Conservation (phyloP, 1,284 basidiomycete species). For the Xerocomus amazonicus region DNA sequence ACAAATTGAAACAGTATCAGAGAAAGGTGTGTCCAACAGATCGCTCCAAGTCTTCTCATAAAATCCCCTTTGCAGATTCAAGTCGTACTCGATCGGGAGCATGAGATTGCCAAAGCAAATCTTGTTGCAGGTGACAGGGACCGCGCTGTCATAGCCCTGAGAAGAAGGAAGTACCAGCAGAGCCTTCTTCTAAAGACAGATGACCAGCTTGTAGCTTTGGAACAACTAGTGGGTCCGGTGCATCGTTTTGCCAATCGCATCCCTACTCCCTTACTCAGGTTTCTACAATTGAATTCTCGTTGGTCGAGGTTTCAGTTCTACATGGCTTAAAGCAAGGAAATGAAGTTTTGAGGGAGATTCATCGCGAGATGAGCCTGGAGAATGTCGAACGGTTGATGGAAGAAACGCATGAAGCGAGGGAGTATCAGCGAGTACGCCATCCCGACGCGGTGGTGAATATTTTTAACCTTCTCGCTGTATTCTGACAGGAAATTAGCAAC, state of each 20-base stretch:
- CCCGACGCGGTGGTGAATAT: not conserved
- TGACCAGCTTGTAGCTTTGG: conserved; percentile 82
- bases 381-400: conserved; percentile 91
- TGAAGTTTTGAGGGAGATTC: conserved; percentile 89
- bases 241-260: not conserved
- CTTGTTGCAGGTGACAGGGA: conserved; percentile 82
- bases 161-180: conserved; percentile 93
- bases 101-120: conserved; percentile 84
- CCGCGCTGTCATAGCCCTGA: conserved; percentile 80
- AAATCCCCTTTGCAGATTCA: conserved; percentile 63
- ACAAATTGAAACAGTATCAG: conserved; percentile 95
- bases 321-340: conserved; percentile 93
- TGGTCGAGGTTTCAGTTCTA: conserved; percentile 89
- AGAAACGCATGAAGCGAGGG: conserved; percentile 88
- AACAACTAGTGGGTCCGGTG: conserved; percentile 71
- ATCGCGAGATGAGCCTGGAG: conserved; percentile 90
- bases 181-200: conserved; percentile 86
- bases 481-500: conserved; percentile 81
- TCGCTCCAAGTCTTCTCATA: conserved; percentile 1
- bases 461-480: conserved; percentile 8
- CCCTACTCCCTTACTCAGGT: conserved; percentile 51
- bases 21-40: conserved; percentile 61
- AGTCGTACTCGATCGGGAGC: conserved; percentile 80
- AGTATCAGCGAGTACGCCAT: conserved; percentile 77
- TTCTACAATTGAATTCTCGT: conserved; percentile 92